These are phyloP conservation scores for Globisporangium carolinianum DNA, from an alignment of 352 stramenopile genomes.

Conservation along the genomic window DNA sequence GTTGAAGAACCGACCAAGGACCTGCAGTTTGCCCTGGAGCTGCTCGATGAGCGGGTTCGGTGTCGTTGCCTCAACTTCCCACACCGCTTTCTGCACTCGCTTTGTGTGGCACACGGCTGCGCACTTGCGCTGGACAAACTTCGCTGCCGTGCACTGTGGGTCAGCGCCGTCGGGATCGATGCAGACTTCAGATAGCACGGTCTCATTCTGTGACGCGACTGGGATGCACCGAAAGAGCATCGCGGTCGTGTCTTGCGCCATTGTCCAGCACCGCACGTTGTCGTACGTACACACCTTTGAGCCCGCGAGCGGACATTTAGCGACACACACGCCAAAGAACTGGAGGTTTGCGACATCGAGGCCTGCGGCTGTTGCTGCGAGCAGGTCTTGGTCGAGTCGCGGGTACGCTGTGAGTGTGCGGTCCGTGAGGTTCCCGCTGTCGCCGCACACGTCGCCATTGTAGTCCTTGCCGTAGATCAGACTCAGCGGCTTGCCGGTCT, in stretches of 20 bases:
- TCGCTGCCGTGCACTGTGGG: slow-evolving; percentile 36
- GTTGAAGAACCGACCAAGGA: slow-evolving; percentile 62
- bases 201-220: slow-evolving; percentile 55
- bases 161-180: slow-evolving; percentile 54
- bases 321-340: slow-evolving; percentile 81
- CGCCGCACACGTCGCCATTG: slow-evolving; percentile 73
- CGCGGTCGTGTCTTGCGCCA: slow-evolving; percentile 37
- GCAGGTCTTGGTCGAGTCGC: slow-evolving; percentile 73
- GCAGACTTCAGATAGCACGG: slow-evolving; percentile 45
- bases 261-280: slow-evolving; percentile 56
- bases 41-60: slow-evolving; percentile 64
- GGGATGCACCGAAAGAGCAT: slow-evolving; percentile 76
- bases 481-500: slow-evolving; percentile 62
- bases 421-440: slow-evolving; percentile 23
- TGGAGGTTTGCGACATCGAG: slow-evolving; percentile 41
- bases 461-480: slow-evolving; percentile 81
- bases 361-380: slow-evolving; percentile 29
- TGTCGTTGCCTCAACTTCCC: slow-evolving; percentile 43
- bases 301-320: slow-evolving; percentile 37
- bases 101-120: slow-evolving; percentile 52
- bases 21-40: slow-evolving; percentile 49
- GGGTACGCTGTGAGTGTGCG: slow-evolving; percentile 65
- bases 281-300: slow-evolving; percentile 66
- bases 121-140: slow-evolving; percentile 27
- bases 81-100: slow-evolving; percentile 58